Evolutionary conservation across 176 grass and related monocot species (phyloP).

Genomic region (Dactylis glomerata): DNA sequence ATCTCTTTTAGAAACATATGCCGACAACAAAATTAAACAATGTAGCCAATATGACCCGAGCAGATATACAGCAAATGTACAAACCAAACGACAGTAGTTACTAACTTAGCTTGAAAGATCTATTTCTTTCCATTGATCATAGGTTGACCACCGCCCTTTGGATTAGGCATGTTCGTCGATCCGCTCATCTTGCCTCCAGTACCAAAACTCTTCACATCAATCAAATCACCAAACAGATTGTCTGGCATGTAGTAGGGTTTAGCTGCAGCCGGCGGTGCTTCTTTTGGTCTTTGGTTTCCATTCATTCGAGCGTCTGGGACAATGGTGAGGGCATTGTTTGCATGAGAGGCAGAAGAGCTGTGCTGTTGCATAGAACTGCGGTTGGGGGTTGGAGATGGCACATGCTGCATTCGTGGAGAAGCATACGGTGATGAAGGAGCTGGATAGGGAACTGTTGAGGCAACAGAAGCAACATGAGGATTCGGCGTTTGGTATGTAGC

Average conservation of each 20-base stretch:
- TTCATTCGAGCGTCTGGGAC: conserved; percentile 33
- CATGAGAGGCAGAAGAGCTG: conserved; percentile 44
- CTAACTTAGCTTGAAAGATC: background rate
- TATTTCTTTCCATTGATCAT: conserved; percentile 87
- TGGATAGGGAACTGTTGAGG: conserved; percentile 22
- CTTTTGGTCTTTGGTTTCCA: conserved; percentile 29
- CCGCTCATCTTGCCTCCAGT: conserved; percentile 46
- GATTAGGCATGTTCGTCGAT: conserved; percentile 38
- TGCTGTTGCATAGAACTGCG: conserved; percentile 41
- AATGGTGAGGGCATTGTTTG: conserved; percentile 25
- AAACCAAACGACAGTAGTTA: conserved; percentile 4
- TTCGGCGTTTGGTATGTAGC: conserved; percentile 25
- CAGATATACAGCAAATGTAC: conserved; percentile 65
- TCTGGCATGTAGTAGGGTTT: conserved; percentile 97
- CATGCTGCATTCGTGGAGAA: conserved; percentile 28
- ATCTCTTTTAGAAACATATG: conserved; percentile 15
- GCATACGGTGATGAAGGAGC: conserved; percentile 23
- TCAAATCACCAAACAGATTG: conserved; percentile 88
- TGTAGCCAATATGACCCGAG: background rate
- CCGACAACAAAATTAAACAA: conserved; percentile 22
- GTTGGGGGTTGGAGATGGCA: conserved; percentile 9
- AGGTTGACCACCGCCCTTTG: conserved; percentile 60
- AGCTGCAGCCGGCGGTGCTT: conserved; percentile 6
- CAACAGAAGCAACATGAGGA: conserved; percentile 29
- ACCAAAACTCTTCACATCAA: conserved; percentile 74